Conservation (phyloP, 345 rosid species). For the Laguncularia racemosa region DNA sequence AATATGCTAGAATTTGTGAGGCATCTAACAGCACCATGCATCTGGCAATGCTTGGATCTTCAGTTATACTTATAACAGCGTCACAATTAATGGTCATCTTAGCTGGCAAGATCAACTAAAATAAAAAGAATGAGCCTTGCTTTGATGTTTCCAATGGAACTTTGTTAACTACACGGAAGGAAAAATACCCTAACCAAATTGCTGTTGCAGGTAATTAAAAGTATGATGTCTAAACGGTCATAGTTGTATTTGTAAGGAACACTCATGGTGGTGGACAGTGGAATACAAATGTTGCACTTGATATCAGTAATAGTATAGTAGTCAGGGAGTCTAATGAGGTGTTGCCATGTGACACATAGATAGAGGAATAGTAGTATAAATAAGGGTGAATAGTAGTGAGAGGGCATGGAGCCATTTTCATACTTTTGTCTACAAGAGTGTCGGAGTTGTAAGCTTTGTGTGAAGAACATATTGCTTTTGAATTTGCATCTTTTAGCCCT, state of each 20-base stretch:
- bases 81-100: conserved; percentile 53
- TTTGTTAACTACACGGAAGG: conserved; percentile 73
- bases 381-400: no score
- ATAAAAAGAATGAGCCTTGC: conserved; percentile 57
- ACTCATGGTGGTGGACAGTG: conserved; percentile 84
- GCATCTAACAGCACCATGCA: conserved; percentile 69
- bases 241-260: conserved; percentile 66
- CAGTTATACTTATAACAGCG: conserved; percentile 79
- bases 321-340: no score
- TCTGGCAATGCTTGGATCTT: conserved; percentile 50
- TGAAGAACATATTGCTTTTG: no score
- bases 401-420: no score
- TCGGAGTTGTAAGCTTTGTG: no score
- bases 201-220: conserved; percentile 61
- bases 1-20: conserved; percentile 55
- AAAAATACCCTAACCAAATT: conserved; percentile 50
- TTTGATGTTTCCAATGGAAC: conserved; percentile 78
- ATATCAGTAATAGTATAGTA: not conserved
- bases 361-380: no score
- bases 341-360: no score
- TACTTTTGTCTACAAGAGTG: no score
- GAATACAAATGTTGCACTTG: conserved; percentile 64
- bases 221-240: conserved; percentile 79
- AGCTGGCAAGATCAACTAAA: conserved; percentile 57
- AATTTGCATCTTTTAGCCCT: no score